These are phyloP conservation scores for Xanthoconium separans DNA, from an alignment of 1,284 basidiomycete genomes.

Conservation along the genomic window DNA sequence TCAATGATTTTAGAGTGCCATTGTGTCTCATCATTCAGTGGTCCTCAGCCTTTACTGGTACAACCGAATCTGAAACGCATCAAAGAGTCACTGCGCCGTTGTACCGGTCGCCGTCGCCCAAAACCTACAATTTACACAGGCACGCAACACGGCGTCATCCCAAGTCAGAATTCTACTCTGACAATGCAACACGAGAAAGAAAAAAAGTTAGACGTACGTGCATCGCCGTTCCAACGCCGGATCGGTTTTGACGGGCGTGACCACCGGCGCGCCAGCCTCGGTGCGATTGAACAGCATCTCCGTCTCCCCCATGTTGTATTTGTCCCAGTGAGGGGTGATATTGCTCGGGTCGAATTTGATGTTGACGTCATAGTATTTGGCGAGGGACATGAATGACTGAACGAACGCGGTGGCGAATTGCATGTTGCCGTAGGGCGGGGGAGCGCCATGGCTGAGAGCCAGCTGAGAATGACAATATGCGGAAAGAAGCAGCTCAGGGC, in stretches of 20 bases:
- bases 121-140: background rate
- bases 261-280: slow-evolving; percentile 5
- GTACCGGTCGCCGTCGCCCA: background rate
- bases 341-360: slow-evolving; percentile 16
- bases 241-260: slow-evolving; percentile 21
- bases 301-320: slow-evolving; percentile 9
- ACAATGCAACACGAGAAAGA: background rate
- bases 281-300: slow-evolving; percentile 34
- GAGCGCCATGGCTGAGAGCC: background rate
- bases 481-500: no score
- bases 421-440: slow-evolving; percentile 19
- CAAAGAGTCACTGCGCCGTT: slow-evolving; percentile 3
- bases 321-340: slow-evolving; percentile 27
- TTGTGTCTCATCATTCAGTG: no score
- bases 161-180: no score
- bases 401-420: slow-evolving; percentile 27
- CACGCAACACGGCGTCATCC: no score
- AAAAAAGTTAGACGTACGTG: slow-evolving; percentile 17
- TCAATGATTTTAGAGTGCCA: no score
- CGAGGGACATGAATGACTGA: slow-evolving; percentile 25
- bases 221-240: slow-evolving; percentile 18
- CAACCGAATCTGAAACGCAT: no score
- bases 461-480: no score
- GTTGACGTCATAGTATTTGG: slow-evolving; percentile 21
- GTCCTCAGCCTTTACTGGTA: no score